phyloP scores from a whole-genome alignment of 169 alveolate species.

The Plasmodium gonderi region DNA sequence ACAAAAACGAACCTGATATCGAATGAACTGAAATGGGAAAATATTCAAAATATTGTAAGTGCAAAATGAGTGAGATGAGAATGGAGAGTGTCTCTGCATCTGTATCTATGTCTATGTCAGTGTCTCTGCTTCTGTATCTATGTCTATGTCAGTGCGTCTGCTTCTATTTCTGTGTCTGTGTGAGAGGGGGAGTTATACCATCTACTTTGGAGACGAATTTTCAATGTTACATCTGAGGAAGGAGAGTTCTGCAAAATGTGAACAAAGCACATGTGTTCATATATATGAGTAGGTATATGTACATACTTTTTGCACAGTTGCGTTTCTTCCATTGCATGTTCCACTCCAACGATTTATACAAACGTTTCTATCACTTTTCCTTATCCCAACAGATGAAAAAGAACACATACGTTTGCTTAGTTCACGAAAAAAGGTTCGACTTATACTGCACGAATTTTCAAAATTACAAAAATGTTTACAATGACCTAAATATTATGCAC shows the following conservation, averaged over 20 bases:
- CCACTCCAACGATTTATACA: background rate
- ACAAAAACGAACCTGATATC: conserved; percentile 63
- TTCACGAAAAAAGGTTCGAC: conserved; percentile 67
- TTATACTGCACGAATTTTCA: conserved; percentile 14
- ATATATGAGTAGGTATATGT: too few relatives aligned
- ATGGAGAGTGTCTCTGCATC: background rate
- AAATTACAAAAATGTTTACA: conserved; percentile 59
- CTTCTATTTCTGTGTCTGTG: too few relatives aligned
- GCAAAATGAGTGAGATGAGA: too few relatives aligned
- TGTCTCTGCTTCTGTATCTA: too few relatives aligned
- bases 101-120: too few relatives aligned
- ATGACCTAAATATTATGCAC: conserved; percentile 37
- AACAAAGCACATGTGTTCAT: too few relatives aligned
- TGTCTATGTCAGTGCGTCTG: too few relatives aligned
- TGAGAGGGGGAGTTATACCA: too few relatives aligned
- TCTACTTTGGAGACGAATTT: too few relatives aligned
- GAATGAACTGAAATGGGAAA: conserved; percentile 63
- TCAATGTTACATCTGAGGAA: too few relatives aligned
- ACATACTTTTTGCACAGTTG: background rate
- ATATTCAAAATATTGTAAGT: conserved; percentile 26
- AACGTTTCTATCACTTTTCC: background rate
- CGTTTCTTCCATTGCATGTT: background rate
- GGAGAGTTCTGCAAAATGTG: too few relatives aligned
- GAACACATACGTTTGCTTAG: conserved; percentile 63
- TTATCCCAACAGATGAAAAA: conserved; percentile 31